Base-by-base conservation (phyloP, 257 asterid species). In the Capsicum pubescens region DNA sequence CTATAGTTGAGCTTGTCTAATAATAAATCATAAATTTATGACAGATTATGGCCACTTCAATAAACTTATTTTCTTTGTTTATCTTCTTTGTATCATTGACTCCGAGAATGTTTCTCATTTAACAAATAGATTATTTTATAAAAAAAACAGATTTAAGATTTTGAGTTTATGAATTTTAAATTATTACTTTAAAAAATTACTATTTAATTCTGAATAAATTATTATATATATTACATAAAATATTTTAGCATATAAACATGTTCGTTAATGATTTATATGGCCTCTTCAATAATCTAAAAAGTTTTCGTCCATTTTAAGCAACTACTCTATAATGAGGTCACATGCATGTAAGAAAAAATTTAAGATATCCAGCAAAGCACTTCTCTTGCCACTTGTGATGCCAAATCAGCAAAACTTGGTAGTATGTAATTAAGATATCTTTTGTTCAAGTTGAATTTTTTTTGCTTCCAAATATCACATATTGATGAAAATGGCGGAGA, bases 331-430 rank as follows among this genome's bases (percentile, higher is more conserved):
- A 50, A 39, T 36, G 42, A 46, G 58, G 11, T n/a, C 59, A 5
- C 57, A 21, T 60, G 15, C 32, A 26, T 13, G 15, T 13, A 9
- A 42, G 68, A 44, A 59, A 5, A 3, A 32, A 17, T 14, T 15
- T 39, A 11, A 21, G 5, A 19, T 50, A 35, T 67, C 50, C 52
- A 74, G 5, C 81, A 21, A 7, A 67, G 16, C n/a, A 36, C 52
- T 13, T 76, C 7, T 21, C 81, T 76, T 76, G 46, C 61, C 61
- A 74, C 61, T 32, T 74, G 61, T 50, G 6, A 21, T 74, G 36
- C 42, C 61, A 74, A 21, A 52, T 52, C 81, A 76, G 21, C 63
- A 76, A 76, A 54, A 52, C 2, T 74, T 74, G 81, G 46, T 56
- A 42, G 48, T 44, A 6, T 0, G 8, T 64, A 26, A 26, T 26